Base-by-base conservation (phyloP, 345 rosid species). In the Carallia pectinifolia region DNA sequence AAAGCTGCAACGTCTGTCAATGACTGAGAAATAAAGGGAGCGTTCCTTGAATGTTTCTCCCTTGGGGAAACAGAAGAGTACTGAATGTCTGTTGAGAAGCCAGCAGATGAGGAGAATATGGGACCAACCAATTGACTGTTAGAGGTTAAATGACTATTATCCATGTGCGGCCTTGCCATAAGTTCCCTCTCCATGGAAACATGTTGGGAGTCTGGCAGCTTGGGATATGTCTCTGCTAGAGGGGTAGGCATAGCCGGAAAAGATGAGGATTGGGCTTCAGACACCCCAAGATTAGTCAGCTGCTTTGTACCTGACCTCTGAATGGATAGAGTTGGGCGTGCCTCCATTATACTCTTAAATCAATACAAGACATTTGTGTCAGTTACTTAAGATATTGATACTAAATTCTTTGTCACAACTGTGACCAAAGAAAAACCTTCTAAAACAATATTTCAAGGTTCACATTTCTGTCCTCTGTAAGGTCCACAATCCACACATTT, bases 101-200 rank as follows among this genome's bases (percentile, higher is more conserved):
- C 96, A 4, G 93, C 77, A 12, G 93, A 82, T 39, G 98, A 87
- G 36, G 98, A 91, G 65, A 82, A 84, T 1, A 85, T 79, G 75
- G 82, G 96, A 61, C 93, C 95, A 75, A 86, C 90, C 58, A 75
- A 68, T 71, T 85, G 93, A 76, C 75, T 77, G 55, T 79, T 87
- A 40, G 84, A 69, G 19, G 83, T 61, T 62, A 83, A 16, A 64
- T 77, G 84, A 80, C 76, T 82, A 60, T 86, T 75, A 67, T 77
- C 81, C 68, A 76, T 80, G 66, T 69, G 64, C 37, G 91, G 90
- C 78, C 78, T 71, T 61, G 82, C 62, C 70, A 44, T 73, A 72
- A 62, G 64, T 70, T 80, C 88, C 62, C 68, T 75, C 64, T 83
- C 87, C 63, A 74, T 39, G 53, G 84, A 66, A n/a, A 72, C 80